Base-by-base conservation (phyloP, 2,329 filamentous ascomycete genomes). In the Coleophoma cylindrospora region DNA sequence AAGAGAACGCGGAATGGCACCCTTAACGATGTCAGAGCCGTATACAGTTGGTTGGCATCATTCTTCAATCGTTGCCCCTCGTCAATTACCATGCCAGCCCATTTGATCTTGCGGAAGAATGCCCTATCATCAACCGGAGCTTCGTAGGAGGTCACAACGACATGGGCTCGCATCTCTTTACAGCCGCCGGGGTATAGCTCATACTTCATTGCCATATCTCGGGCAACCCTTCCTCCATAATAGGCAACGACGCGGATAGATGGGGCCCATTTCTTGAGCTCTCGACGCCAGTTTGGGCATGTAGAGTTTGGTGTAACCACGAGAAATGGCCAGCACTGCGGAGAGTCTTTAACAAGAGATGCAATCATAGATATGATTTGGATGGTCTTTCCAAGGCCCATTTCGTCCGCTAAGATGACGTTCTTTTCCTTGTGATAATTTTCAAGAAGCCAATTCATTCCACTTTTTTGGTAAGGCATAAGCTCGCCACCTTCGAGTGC, bases 351-450 rank as follows among this genome's bases (percentile, higher is more conserved):
- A 21, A 86, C 76, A 36, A 97, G 70, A 1, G 86, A 84, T 1
- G 88, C 83, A 53, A 97, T 78, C 54, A 96, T 80, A 3, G 85
- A 82, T 53, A 97, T 87, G 47, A 96, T 84, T 65, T 99, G 94
- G 33, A 99, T 89, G 0, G 94, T 99, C 72, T 99, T 99, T 33
- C 94, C 94, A 2, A 99, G 80, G 38, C 94, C 94, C 94, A 99
- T 99, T 65, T 99, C 94, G 64, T 99, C 94, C 0, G 94, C 94
- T 7, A 97, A 79, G 51, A 97, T 92, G 27, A 91, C 87, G 61
- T 94, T 97, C 63, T 88, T 84, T 58, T 84, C 77, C 46, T 80
- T 76, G 61, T 91, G 87, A 75, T 89, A 97, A 64, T 94, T 94
- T 66, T 88, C 91, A 52, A 96, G 85, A 2, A 99, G 79, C 91